Percentiles rank a stretch among this genome's conserved stretches.
Evolutionary conservation across 176 grass and related monocot species (phyloP).

Genomic region (Lolium multiflorum): DNA sequence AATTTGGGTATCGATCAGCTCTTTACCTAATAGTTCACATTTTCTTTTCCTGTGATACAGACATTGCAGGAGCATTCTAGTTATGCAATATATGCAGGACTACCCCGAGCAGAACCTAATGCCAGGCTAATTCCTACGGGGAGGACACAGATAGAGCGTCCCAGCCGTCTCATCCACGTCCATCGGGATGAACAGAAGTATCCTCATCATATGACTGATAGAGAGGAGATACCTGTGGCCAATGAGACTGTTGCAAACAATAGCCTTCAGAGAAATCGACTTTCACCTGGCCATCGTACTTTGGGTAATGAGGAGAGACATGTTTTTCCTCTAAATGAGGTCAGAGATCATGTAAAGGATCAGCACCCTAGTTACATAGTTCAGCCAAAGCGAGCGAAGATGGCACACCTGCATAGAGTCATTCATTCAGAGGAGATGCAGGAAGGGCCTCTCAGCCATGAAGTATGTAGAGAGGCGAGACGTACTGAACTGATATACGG

Average conservation of each 20-base stretch:
- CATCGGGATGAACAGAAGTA: slow-evolving; percentile 2
- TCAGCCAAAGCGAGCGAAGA: background rate
- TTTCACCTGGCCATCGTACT: background rate
- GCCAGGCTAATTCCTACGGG: background rate
- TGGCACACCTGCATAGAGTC: slow-evolving; percentile 7
- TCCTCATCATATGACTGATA: slow-evolving; percentile 2
- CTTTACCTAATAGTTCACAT: background rate
- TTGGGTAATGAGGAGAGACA: background rate
- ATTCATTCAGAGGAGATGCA: slow-evolving; percentile 28
- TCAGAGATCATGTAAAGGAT: slow-evolving; percentile 12
- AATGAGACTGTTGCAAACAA: background rate
- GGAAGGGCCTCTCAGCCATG: slow-evolving; percentile 15
- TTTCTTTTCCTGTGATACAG: slow-evolving; percentile 28
- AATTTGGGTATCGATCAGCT: background rate
- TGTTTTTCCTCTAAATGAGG: background rate
- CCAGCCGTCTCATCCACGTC: background rate
- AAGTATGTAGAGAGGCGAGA: slow-evolving; percentile 17
- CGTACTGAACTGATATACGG: slow-evolving; percentile 11
- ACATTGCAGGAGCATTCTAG: background rate
- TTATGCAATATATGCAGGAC: background rate
- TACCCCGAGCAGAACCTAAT: background rate
- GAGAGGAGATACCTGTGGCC: slow-evolving; percentile 8
- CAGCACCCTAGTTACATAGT: background rate
- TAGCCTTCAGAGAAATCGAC: slow-evolving; percentile 21
- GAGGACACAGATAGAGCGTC: slow-evolving; percentile 4